phyloP scores from a whole-genome alignment of 140 eudicot genomes.

The Anethum foeniculum region DNA sequence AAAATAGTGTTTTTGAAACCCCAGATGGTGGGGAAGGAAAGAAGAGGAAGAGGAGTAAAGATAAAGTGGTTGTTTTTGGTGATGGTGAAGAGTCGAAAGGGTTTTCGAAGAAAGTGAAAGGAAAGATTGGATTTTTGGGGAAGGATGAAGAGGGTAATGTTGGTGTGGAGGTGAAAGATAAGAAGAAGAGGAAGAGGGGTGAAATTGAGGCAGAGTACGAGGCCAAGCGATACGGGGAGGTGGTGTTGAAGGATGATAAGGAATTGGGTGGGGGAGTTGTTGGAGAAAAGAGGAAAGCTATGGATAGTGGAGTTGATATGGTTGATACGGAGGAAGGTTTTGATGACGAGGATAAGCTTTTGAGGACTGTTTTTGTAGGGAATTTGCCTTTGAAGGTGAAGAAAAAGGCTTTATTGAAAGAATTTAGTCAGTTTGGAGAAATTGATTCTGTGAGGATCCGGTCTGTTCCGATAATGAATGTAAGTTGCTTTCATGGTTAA shows the following conservation, averaged over 20 bases:
- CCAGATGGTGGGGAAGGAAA: conserved; percentile 19
- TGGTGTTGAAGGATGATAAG: conserved; percentile 26
- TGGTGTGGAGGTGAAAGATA: conserved; percentile 21
- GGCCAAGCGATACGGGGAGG: conserved; percentile 50
- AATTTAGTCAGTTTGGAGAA: conserved; percentile 76
- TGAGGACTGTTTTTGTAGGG: conserved; percentile 92
- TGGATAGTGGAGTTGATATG: conserved; percentile 48
- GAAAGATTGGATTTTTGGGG: conserved; percentile 9
- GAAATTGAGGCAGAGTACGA: conserved; percentile 84
- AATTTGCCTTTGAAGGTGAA: conserved; percentile 85
- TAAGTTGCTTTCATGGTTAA: conserved; percentile 23
- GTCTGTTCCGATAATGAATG: conserved; percentile 76
- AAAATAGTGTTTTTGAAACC: conserved; percentile 14
- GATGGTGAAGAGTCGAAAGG: not conserved
- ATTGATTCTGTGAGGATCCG: conserved; percentile 84
- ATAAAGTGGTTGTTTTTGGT: not conserved
- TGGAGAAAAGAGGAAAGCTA: conserved; percentile 79
- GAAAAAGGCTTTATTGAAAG: conserved; percentile 68
- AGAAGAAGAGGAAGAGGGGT: conserved; percentile 82
- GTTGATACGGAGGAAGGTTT: conserved; percentile 75
- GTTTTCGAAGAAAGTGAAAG: conserved; percentile 6
- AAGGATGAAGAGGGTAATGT: not conserved
- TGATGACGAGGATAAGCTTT: conserved; percentile 81
- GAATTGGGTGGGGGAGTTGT: conserved; percentile 21
- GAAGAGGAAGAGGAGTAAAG: conserved; percentile 26